Percentiles rank a stretch among this genome's conserved stretches.
Conservation (phyloP, 2,329 filamentous ascomycete species). For the Verticillium albo-atrum region DNA sequence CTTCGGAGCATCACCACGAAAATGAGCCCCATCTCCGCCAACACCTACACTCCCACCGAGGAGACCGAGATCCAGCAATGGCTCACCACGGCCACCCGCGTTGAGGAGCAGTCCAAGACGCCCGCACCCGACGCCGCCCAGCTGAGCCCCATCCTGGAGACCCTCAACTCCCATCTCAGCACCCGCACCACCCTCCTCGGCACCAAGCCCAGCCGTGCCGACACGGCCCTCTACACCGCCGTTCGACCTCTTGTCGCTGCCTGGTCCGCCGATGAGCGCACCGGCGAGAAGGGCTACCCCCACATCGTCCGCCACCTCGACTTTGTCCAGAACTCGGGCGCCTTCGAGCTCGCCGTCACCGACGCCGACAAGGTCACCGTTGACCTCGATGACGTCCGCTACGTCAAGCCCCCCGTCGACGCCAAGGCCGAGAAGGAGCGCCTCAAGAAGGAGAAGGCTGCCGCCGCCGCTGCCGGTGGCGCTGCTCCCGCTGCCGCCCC, state of each 20-base stretch:
- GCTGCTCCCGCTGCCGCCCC: conserved; percentile 41
- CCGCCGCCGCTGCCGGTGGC: conserved; percentile 46
- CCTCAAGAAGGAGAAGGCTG: conserved; percentile 92
- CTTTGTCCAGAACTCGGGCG: conserved; percentile 86
- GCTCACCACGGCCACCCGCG: conserved; percentile 71
- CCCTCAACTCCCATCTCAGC: conserved; percentile 82
- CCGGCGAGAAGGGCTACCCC: conserved; percentile 82
- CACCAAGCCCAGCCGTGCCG: conserved; percentile 82
- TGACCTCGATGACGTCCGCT: conserved; percentile 74
- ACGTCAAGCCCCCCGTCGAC: conserved; percentile 84
- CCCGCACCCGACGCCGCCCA: conserved; percentile 50
- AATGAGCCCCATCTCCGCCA: conserved; percentile 62
- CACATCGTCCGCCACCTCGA: conserved; percentile 89
- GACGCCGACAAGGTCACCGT: conserved; percentile 73
- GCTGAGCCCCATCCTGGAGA: conserved; percentile 65
- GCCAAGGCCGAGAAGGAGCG: conserved; percentile 95
- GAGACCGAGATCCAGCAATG: conserved; percentile 86
- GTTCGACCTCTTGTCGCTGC: conserved; percentile 71
- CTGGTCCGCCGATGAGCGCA: conserved; percentile 83
- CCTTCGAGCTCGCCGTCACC: conserved; percentile 66
- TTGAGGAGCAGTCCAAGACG: conserved; percentile 44
- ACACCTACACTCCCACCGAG: conserved; percentile 72
- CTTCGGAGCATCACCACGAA: conserved; percentile 33
- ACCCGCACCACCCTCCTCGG: conserved; percentile 87
- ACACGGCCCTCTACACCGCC: conserved; percentile 76